Evolutionary conservation across 495 filamentous ascomycete genomes (phyloP).

Genomic region (Patellaria atrata): DNA sequence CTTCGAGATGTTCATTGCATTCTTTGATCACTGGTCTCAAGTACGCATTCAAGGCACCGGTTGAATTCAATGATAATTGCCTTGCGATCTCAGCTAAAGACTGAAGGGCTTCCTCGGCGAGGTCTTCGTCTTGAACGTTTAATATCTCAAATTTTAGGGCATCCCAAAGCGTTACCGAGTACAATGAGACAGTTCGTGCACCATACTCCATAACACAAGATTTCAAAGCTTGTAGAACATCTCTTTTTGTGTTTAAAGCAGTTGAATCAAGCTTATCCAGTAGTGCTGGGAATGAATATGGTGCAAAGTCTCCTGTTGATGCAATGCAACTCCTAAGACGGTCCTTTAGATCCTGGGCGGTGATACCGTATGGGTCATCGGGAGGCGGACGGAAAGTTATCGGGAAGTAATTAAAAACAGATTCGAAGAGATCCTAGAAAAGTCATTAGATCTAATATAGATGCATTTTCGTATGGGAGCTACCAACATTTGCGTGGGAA

Average conservation of each 20-base stretch:
- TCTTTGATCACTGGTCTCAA: conserved; percentile 51
- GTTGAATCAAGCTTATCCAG: conserved; percentile 67
- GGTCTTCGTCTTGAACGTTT: conserved; percentile 56
- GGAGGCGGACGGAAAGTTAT: conserved; percentile 65
- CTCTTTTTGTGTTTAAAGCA: conserved; percentile 59
- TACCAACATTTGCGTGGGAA: conserved; percentile 43
- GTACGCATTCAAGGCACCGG: conserved; percentile 43
- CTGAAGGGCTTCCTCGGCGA: conserved; percentile 46
- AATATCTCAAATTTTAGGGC: conserved; percentile 64
- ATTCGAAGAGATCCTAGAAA: conserved; percentile 42
- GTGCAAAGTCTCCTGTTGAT: conserved; percentile 52
- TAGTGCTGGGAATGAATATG: conserved; percentile 52
- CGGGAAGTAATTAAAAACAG: conserved; percentile 67
- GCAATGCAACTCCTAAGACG: conserved; percentile 57
- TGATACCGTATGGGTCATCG: conserved; percentile 62
- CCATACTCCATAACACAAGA: conserved; percentile 49
- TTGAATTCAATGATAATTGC: conserved; percentile 39
- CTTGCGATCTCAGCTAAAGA: conserved; percentile 41
- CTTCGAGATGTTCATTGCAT: conserved; percentile 55
- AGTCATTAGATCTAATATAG: conserved; percentile 21
- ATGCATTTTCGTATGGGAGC: not conserved
- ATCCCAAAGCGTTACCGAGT: conserved; percentile 58
- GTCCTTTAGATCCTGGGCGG: conserved; percentile 55
- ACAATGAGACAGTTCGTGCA: conserved; percentile 46
- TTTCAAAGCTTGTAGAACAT: conserved; percentile 51